Base-by-base conservation (phyloP, 495 filamentous ascomycete genomes). In the Trypethelium eluteriae region DNA sequence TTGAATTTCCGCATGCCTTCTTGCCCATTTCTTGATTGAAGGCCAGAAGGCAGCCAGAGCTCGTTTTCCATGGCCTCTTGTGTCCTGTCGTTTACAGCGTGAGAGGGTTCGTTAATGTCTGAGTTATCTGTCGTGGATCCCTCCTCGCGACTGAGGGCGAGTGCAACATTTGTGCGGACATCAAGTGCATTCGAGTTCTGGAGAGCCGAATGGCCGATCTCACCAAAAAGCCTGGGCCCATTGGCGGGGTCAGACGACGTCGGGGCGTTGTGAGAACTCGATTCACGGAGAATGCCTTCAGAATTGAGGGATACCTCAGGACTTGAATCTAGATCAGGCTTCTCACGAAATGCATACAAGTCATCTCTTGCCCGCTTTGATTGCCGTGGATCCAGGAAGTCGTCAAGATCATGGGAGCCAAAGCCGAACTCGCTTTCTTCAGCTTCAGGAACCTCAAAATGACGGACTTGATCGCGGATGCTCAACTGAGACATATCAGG, bases 401-500 rank as follows among this genome's bases (percentile, higher is more conserved):
- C 67, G 36, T 59, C 53, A 62, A 66, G 39, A 36, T 66, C 64
- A 11, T 57, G n/a, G 39, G 56, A 63, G n/a, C 64, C 47, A 66
- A 38, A 44, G 9, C 64, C 68, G 41, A 71, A 71, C 25, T 70
- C 66, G 16, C 63, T 69, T 39, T 65, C 62, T 10, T 78, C 74
- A 2, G 65, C 62, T 10, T 78, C 74, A 2, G 66, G 66, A 9
- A 81, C 76, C 59, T 84, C 81, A 34, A 75, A 72, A 25, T 67
- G 68, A 16, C 32, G 32, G 7, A 56, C n/a, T 62, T 70, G 72
- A 38, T 86, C 82, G 16, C 83, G 77, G 2, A 90, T 71, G 70
- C 85, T 89, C 47, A 93, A 77, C 67, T 93, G 88, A 1, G 90
- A 91, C 2, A 89, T 83, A 64, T 83, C 84, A n/a, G 80, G 73